Evolutionary conservation across 768 basidiomycete genomes (phyloP).

Genomic region (Calocybe cyanea): DNA sequence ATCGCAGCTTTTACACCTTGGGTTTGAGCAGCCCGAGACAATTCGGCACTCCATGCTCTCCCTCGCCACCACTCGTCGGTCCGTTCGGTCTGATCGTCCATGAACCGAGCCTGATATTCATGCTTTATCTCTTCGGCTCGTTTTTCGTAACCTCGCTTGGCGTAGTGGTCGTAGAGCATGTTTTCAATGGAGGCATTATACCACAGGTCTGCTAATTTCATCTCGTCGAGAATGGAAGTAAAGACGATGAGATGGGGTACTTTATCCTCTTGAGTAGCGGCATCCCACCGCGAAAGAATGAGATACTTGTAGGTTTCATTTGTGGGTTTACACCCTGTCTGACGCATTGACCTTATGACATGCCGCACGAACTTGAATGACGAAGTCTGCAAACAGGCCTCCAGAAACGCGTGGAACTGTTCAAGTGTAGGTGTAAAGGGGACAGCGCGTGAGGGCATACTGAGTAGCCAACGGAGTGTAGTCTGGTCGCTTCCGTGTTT

Average conservation of each 20-base stretch:
- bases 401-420: slow-evolving; percentile 55
- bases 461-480: slow-evolving; percentile 46
- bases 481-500: slow-evolving; percentile 38
- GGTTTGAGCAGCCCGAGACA: no score
- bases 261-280: slow-evolving; percentile 22
- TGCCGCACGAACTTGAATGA: slow-evolving; percentile 31
- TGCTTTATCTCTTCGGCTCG: no score
- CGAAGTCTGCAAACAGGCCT: slow-evolving; percentile 29
- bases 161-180: slow-evolving; percentile 40
- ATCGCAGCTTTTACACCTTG: no score
- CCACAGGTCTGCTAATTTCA: slow-evolving; percentile 38
- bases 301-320: slow-evolving; percentile 47
- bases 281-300: slow-evolving; percentile 38
- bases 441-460: slow-evolving; percentile 50
- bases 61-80: no score
- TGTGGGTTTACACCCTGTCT: slow-evolving; percentile 38
- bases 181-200: slow-evolving; percentile 40
- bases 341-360: slow-evolving; percentile 31
- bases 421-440: slow-evolving; percentile 41
- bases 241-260: slow-evolving; percentile 31
- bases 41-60: no score
- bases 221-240: slow-evolving; percentile 40
- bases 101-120: no score
- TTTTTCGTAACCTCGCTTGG: slow-evolving; percentile 20
- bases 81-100: no score